Conservation (phyloP, 805 yeast genomes). For the Kuraishia borneana region DNA sequence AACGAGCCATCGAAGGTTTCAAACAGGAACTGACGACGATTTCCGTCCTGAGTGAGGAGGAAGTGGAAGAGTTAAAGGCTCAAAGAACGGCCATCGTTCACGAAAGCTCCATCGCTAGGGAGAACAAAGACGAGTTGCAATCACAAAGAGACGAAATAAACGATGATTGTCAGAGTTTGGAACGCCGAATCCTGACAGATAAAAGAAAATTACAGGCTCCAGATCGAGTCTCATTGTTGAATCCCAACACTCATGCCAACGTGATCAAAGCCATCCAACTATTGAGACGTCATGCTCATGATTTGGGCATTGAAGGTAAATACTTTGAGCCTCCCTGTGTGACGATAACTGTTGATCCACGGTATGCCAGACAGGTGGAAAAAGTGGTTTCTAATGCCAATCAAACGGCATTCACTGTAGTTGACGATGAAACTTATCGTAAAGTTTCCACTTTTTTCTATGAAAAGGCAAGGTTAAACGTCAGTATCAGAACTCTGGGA, state of each 20-base stretch:
- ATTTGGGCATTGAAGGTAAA: conserved; percentile 19
- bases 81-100: neutral
- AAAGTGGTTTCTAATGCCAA: conserved; percentile 42
- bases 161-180: neutral
- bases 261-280: conserved; percentile 26
- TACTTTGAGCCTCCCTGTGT: conserved; percentile 71
- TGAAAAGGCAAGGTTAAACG: conserved; percentile 26
- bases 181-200: neutral
- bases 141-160: neutral
- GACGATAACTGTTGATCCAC: conserved; percentile 42
- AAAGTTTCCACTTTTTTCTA: conserved; percentile 30
- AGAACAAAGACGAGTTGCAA: neutral
- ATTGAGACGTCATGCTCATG: conserved; percentile 25
- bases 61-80: neutral
- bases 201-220: conserved; percentile 20
- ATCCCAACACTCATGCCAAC: conserved; percentile 15
- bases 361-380: conserved; percentile 46
- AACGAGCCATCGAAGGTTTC: neutral
- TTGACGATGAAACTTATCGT: conserved; percentile 36
- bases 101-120: neutral
- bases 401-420: conserved; percentile 53
- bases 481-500: conserved; percentile 44
- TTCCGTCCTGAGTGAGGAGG: neutral
- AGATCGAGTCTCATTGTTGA: conserved; percentile 41
- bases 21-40: neutral